Evolutionary conservation across 257 asterid species (phyloP).

Genomic region (Schizonepeta tenuifolia): DNA sequence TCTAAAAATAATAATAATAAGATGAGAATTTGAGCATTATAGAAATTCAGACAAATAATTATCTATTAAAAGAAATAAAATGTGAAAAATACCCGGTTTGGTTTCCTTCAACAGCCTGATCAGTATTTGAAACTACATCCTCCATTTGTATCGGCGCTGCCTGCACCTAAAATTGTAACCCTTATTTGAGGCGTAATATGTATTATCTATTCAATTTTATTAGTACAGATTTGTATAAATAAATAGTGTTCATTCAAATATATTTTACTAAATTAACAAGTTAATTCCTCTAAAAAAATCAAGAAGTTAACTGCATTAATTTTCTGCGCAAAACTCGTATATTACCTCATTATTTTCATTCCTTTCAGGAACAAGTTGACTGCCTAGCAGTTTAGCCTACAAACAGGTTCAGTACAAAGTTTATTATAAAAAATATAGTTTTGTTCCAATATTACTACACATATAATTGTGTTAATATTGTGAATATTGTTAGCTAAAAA

Average conservation of each 20-base stretch:
- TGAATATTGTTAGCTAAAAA: not conserved
- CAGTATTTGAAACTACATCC: conserved; percentile 30
- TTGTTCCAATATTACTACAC: too few relatives aligned
- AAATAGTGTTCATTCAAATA: not conserved
- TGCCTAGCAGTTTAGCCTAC: conserved; percentile 56
- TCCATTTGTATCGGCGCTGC: conserved; percentile 30
- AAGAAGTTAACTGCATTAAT: not conserved
- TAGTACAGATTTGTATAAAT: not conserved
- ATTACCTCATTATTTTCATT: conserved; percentile 47
- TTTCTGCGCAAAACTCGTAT: not conserved
- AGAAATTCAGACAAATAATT: not conserved
- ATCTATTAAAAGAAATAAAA: not conserved
- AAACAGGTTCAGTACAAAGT: not conserved
- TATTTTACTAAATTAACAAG: not conserved
- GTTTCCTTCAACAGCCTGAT: conserved; percentile 9
- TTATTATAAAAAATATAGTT: not conserved
- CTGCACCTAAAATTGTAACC: conserved; percentile 23
- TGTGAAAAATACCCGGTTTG: conserved; percentile 28
- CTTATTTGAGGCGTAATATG: not conserved
- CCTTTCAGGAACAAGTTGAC: conserved; percentile 24
- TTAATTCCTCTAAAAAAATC: too few relatives aligned
- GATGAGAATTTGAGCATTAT: not conserved
- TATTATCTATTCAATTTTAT: not conserved
- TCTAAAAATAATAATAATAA: too few relatives aligned
- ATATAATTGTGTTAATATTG: not conserved